Evolutionary conservation across 257 asterid species (phyloP), one percentile per base, ranked within the genome.

Genomic region (Scutellaria barbata): DNA sequence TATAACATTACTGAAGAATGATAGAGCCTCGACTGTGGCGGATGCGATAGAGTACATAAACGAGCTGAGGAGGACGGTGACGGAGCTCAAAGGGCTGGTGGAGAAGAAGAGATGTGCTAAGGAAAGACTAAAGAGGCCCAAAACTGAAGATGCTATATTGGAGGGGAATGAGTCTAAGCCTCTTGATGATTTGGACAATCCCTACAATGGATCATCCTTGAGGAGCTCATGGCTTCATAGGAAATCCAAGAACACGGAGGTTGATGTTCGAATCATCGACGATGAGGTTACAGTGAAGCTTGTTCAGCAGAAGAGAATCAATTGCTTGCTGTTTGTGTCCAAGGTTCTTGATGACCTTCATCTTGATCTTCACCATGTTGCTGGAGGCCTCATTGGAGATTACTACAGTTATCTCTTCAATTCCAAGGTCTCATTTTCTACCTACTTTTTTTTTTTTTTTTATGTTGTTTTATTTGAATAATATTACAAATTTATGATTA

Each of bases 161-260:
- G 85, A 80, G 25, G 87, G 81, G 14, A 63, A 74, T 5, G 84
- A 69, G 6, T 72, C 77, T 0, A 83, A 83, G 62, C 54, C 71
- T 7, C 70, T 80, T 12, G 91, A 75, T 17, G 88, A 89, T 56
- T 55, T 81, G 74, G 89, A 85, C 9, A 81, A 85, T 22, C 82
- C 85, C 7, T 78, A 55, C 75, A 76, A 72, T 33, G 85, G 85
- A 0, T 87, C 89, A 18, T 57, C 90, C 6, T 71, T 87, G 4
- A 74, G 96, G 33, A 87, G 97, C 77, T 94, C 98, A 64, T 90
- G 98, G 96, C 92, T 94, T 11, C 94, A 87, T n/a, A 72, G 95
- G 69, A 94, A 88, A 62, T 81, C 96, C 16, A 87, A 87, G 84
- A 86, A 85, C 71, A 86, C 89, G 0, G 96, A 94, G 82, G 95